Conservation (phyloP, 2,329 filamentous ascomycete genomes). For the Annulohypoxylon truncatum region DNA sequence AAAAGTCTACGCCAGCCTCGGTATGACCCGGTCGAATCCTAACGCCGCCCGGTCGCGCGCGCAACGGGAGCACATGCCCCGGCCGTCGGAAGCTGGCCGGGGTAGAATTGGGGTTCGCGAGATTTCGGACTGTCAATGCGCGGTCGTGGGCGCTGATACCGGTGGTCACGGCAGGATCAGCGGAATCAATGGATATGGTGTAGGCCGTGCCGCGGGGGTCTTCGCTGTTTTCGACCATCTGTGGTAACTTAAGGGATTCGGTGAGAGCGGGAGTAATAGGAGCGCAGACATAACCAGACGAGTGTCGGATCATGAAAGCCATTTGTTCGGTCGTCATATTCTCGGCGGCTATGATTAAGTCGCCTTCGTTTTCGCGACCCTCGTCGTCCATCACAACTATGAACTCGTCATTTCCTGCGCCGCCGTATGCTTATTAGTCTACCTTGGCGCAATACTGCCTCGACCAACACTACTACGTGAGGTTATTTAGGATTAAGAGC, state of each 20-base stretch:
- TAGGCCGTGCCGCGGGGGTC: slow-evolving; percentile 94
- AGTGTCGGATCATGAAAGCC: slow-evolving; percentile 94
- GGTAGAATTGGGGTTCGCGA: slow-evolving; percentile 74
- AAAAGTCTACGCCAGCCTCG: slow-evolving; percentile 93
- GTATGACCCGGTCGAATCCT: slow-evolving; percentile 86
- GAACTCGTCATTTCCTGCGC: slow-evolving; percentile 82
- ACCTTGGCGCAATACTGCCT: not conserved
- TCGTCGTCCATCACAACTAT: slow-evolving; percentile 94
- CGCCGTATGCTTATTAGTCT: slow-evolving; percentile 26
- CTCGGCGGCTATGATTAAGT: slow-evolving; percentile 93
- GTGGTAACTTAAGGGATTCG: slow-evolving; percentile 79
- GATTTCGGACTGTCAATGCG: slow-evolving; percentile 79
- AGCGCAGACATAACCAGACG: slow-evolving; percentile 90
- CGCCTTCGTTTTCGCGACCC: slow-evolving; percentile 95
- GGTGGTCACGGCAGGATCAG: slow-evolving; percentile 78
- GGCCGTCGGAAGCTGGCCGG: slow-evolving; percentile 78
- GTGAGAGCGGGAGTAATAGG: slow-evolving; percentile 79
- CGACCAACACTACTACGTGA: not conserved
- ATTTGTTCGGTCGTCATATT: slow-evolving; percentile 88
- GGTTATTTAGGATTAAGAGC: not conserved
- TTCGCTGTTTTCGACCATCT: slow-evolving; percentile 81
- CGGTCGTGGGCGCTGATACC: slow-evolving; percentile 93
- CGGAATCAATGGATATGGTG: slow-evolving; percentile 87
- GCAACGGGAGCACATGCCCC: slow-evolving; percentile 89
- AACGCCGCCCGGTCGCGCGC: slow-evolving; percentile 83